A percentile compares a stretch with the other conserved stretches of the same genome.
Conservation (phyloP, 139 green algal genomes). For the Tetradesmus lagerheimii region DNA sequence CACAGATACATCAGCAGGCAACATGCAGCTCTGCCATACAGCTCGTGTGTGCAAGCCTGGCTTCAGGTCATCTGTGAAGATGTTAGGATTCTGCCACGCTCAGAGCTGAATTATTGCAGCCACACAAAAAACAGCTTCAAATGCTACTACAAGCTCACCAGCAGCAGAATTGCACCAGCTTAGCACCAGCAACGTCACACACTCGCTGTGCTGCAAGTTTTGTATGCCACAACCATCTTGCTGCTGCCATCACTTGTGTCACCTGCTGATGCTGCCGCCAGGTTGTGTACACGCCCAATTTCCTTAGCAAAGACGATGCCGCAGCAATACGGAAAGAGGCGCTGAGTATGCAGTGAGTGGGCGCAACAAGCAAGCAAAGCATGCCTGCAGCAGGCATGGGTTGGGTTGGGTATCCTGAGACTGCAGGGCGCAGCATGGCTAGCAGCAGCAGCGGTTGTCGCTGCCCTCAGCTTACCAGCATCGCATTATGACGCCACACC, state of each 20-base stretch:
- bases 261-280: neutral
- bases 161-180: neutral
- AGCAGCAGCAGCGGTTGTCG: neutral
- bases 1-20: neutral
- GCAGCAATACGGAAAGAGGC: slow-evolving; percentile 5
- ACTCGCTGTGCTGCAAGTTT: too few species aligned
- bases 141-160: too few species aligned
- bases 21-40: neutral
- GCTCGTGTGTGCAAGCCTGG: neutral
- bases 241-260: too few species aligned
- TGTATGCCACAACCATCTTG: too few species aligned
- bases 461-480: neutral
- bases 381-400: neutral
- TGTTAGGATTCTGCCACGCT: too few species aligned
- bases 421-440: neutral
- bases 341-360: slow-evolving; percentile 16
- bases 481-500: neutral
- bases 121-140: too few species aligned
- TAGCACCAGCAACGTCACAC: too few species aligned
- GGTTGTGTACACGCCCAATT: slow-evolving; percentile 35
- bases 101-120: too few species aligned
- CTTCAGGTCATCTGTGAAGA: neutral
- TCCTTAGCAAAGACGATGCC: slow-evolving; percentile 13
- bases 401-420: too few species aligned
- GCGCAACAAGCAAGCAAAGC: neutral